These are phyloP conservation scores for Sporothrix mexicana DNA, from an alignment of 2,329 filamentous ascomycete genomes.

Conservation along the genomic window DNA sequence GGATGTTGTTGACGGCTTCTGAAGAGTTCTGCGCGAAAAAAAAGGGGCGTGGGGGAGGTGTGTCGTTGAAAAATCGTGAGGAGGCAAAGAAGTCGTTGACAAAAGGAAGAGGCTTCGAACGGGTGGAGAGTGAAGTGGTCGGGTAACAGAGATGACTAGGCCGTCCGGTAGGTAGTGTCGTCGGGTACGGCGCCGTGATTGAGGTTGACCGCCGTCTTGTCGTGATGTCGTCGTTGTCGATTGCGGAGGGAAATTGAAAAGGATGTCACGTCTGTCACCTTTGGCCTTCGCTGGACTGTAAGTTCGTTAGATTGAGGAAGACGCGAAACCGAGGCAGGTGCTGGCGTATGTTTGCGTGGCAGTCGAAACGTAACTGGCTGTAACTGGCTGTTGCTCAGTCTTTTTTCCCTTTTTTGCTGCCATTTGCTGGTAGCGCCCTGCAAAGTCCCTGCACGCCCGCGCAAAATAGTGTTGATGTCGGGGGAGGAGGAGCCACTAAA, in stretches of 20 bases:
- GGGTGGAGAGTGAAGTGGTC: neutral
- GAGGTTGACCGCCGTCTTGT: too few relatives aligned
- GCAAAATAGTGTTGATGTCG: neutral
- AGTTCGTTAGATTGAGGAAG: neutral
- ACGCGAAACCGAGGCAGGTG: slow-evolving; percentile 20
- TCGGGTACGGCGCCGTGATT: too few relatives aligned
- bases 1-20: neutral
- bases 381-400: too few relatives aligned
- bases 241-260: too few relatives aligned
- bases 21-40: neutral
- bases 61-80: slow-evolving; percentile 18
- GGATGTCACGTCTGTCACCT: neutral
- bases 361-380: neutral
- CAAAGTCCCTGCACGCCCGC: slow-evolving; percentile 4
- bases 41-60: slow-evolving; percentile 1
- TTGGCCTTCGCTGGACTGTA: neutral
- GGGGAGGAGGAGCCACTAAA: slow-evolving; percentile 13
- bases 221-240: too few relatives aligned
- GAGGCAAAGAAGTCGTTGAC: neutral
- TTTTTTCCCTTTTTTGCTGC: too few relatives aligned
- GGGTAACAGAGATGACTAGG: too few relatives aligned
- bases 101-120: neutral
- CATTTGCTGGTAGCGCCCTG: neutral
- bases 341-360: neutral
- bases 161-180: too few relatives aligned